Base-by-base conservation (phyloP, 306 rosid genomes). In the Acacia melanoxylon region DNA sequence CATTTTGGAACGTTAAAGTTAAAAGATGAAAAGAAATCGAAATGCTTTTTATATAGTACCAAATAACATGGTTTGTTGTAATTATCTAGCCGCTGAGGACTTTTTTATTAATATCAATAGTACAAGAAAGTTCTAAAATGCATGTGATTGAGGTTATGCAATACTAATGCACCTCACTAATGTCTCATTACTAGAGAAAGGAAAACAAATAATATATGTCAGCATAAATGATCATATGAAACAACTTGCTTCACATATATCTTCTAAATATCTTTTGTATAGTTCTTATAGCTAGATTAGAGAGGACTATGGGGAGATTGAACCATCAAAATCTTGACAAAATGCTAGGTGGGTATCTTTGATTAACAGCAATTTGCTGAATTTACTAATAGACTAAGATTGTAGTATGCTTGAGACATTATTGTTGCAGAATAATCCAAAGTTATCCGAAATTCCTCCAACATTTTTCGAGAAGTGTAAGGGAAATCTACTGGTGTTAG, bases 41-140 rank as follows among this genome's bases (percentile, higher is more conserved):
- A 76, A 41, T 84, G 87, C 54, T 29, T 84, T 84, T 49, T 81
- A 5, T 84, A 69, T 29, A 72, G 78, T 86, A 83, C 25, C 87
- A 16, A 75, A 83, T 4, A 72, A 35, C 80, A 70, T 73, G 31
- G 31, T 29, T 29, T 29, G 31, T 29, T 29, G 2, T 29, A 29
- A 29, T 29, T 27, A 0, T 1, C 29, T 27, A 27, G 29, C 29
- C 0, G 29, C 29, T 27, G 1, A 75, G 31, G 70, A 70, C 14
- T 80, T 84, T 3, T 78, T 84, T 4, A 82, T 79, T 27, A 79
- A 69, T 62, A 22, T 80, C 31, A 62, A 80, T 76, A 65, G 52
- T 2, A 48, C 16, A 2, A 77, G 82, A 65, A 66, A 70, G 19
- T 84, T 80, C 58, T 78, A 8, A 69, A 76, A 44, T 17, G 82